A percentile compares a stretch with the other conserved stretches of the same genome.
These are phyloP conservation scores for Arthrocladium fulminans DNA, from an alignment of 2,329 filamentous ascomycete genomes.

Conservation along the genomic window DNA sequence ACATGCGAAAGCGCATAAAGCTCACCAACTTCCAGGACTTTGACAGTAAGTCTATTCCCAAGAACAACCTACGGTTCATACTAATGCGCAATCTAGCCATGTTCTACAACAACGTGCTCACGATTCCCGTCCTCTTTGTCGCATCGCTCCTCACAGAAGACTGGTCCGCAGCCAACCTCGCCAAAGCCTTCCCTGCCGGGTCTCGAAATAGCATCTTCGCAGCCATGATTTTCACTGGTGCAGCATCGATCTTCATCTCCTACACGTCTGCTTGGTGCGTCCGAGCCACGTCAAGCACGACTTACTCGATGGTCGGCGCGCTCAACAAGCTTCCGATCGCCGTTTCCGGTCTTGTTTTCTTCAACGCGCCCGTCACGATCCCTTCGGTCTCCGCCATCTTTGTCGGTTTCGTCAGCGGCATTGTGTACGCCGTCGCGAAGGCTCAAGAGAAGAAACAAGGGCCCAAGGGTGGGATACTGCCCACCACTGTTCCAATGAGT, in stretches of 20 bases:
- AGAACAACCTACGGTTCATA: conserved; percentile 5
- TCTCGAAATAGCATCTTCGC: conserved; percentile 69
- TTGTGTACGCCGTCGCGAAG: conserved; percentile 84
- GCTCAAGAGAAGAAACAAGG: conserved; percentile 61
- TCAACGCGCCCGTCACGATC: conserved; percentile 84
- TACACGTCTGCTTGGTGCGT: conserved; percentile 99
- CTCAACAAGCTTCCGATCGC: conserved; percentile 97
- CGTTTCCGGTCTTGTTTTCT: conserved; percentile 85
- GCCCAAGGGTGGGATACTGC: conserved; percentile 58
- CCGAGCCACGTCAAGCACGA: conserved; percentile 91
- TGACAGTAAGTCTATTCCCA: conserved; percentile 64
- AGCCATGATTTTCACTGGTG: conserved; percentile 88
- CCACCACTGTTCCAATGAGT: conserved; percentile 63
- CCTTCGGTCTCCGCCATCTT: conserved; percentile 86
- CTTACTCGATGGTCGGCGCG: conserved; percentile 96
- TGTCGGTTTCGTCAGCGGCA: conserved; percentile 82
- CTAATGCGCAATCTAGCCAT: conserved; percentile 59
- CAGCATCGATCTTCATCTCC: conserved; percentile 95
- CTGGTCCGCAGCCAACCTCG: conserved; percentile 79
- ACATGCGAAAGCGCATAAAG: conserved; percentile 98
- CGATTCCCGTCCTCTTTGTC: conserved; percentile 80
- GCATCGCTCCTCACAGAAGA: conserved; percentile 79
- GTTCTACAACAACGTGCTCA: conserved; percentile 99
- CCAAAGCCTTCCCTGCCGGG: conserved; percentile 78
- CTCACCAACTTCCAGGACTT: conserved; percentile 99